A percentile compares a stretch with the other conserved stretches of the same genome.
phyloP scores from a whole-genome alignment of 140 eudicot species.

The Anethum foeniculum region DNA sequence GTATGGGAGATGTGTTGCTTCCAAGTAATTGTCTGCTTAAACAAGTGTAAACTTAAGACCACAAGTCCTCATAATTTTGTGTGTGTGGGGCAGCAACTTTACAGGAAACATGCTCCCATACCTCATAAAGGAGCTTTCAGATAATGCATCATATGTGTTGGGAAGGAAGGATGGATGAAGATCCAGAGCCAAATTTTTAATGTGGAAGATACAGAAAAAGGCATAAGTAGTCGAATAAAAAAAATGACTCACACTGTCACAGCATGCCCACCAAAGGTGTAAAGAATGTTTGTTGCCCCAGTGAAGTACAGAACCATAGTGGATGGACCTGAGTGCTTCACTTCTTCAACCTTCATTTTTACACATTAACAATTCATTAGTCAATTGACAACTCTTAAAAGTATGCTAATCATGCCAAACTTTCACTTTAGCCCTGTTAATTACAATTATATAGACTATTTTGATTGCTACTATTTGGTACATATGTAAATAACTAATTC shows the following conservation, averaged over 20 bases:
- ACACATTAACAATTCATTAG: neutral
- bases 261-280: slow-evolving; percentile 82
- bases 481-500: neutral
- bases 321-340: slow-evolving; percentile 51
- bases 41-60: neutral
- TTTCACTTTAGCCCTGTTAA: slow-evolving; percentile 12
- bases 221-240: neutral
- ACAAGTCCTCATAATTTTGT: neutral
- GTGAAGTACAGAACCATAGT: slow-evolving; percentile 65
- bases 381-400: neutral
- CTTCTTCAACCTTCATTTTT: slow-evolving; percentile 49
- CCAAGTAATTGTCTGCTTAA: neutral
- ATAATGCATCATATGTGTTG: slow-evolving; percentile 8
- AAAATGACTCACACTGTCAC: slow-evolving; percentile 57
- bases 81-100: slow-evolving; percentile 14
- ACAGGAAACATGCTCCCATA: slow-evolving; percentile 24
- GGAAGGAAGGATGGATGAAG: neutral
- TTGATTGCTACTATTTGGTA: neutral
- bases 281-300: slow-evolving; percentile 79
- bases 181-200: neutral
- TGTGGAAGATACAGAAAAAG: neutral
- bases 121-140: slow-evolving; percentile 14
- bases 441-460: neutral
- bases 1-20: neutral
- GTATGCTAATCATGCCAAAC: slow-evolving; percentile 20